These are phyloP conservation scores for Cutaneotrichosporon dermatis DNA, from an alignment of 1,284 basidiomycete species.

Conservation along the genomic window DNA sequence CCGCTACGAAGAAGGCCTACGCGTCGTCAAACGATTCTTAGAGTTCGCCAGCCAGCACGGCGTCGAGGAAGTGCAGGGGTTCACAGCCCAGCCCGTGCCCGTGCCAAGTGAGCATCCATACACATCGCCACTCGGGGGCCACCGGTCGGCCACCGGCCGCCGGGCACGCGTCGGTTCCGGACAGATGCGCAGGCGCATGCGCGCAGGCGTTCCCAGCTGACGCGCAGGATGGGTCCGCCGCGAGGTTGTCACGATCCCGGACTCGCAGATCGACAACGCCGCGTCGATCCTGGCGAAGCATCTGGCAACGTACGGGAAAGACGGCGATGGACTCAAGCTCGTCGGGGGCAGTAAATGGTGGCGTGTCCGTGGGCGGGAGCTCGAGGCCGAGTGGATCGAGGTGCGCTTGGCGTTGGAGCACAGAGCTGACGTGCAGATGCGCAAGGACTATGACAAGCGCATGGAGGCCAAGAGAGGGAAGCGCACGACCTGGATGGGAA, in stretches of 20 bases:
- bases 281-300: constrained; percentile 44
- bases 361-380: constrained; percentile 72
- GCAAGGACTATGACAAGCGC: constrained; percentile 46
- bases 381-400: constrained; percentile 84
- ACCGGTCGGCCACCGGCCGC: background rate
- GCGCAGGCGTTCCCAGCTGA: background rate
- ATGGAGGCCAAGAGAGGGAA: background rate
- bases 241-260: constrained; percentile 42
- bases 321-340: constrained; percentile 38
- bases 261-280: constrained; percentile 37
- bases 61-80: constrained; percentile 50
- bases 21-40: constrained; percentile 40
- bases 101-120: constrained; percentile 30
- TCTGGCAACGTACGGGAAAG: constrained; percentile 35
- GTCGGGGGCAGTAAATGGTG: constrained; percentile 91
- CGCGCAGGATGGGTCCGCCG: constrained; percentile 43
- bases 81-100: constrained; percentile 47
- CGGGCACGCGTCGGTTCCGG: background rate
- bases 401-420: constrained; percentile 22
- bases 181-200: too few species aligned
- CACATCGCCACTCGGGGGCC: background rate
- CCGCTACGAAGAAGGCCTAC: constrained; percentile 45
- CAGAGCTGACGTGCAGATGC: constrained; percentile 37
- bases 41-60: constrained; percentile 42
- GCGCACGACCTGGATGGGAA: constrained; percentile 2